Base-by-base conservation (phyloP, 2,329 filamentous ascomycete genomes). In the Orbilia blumenaviensis region DNA sequence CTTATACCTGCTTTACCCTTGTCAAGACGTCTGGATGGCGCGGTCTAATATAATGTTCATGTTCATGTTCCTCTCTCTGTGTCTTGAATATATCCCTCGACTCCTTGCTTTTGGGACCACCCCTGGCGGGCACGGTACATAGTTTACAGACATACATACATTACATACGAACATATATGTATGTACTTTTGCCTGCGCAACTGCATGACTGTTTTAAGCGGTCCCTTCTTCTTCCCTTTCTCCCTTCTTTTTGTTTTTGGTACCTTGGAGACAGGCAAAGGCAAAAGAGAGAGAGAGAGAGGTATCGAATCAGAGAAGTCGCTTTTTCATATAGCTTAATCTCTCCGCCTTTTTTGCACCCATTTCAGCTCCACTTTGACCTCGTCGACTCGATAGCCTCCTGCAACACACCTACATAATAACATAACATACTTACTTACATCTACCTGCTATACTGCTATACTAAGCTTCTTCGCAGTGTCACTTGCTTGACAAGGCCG, bases 1-100 rank as follows among this genome's bases (percentile, higher is more conserved):
- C 66, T 71, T 71, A 71, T 56, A 63, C 66, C 58, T 71, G 56
- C 66, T 44, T 50, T n/a, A 63, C 66, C 66, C 66, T 46, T 71
- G 66, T 71, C 66, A 38, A 60, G 54, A 62, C 66, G 41, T 69
- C 66, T 69, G 66, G 66, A 71, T 71, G 66, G 56, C 44, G 56
- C 56, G 66, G 66, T 71, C 66, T 71, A 62, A 63, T 63, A 62
- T 71, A 62, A 54, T 71, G 46, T 29, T 54, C 14, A 54, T 71
- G 46, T 29, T 54, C 14, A 50, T 63, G 34, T 29, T 71, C 18
- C 27, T 52, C 38, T 50, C 12, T 25, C 44, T 44, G n/a, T 25
- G 63, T 54, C 54, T 69, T 69, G 54, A 61, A 54, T 71, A 71
- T 71, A 71, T 71, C 66, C 66, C 66, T 71, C 66, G 38, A 38